These are phyloP conservation scores for Nicotiana noctiflora DNA, from an alignment of 257 asterid species.

Conservation along the genomic window DNA sequence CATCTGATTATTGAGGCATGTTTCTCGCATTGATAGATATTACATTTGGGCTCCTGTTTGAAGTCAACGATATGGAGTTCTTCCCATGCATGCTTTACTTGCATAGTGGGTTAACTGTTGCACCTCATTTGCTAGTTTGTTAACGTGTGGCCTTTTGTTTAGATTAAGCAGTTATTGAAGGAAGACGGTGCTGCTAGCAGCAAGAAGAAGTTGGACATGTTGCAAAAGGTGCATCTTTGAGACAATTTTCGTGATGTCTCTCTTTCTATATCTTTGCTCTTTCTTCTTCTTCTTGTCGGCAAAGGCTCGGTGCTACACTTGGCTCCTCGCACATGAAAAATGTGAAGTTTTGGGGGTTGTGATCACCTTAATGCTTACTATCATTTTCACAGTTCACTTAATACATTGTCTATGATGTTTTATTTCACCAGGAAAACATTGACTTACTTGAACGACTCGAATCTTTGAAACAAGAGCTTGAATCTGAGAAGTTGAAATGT, in stretches of 20 bases:
- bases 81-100: not conserved
- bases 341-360: not conserved
- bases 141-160: not conserved
- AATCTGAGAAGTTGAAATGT: conserved; percentile 65
- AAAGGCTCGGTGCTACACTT: not conserved
- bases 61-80: not conserved
- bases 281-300: not conserved
- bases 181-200: conserved; percentile 17
- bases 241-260: not conserved
- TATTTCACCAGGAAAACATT: conserved; percentile 56
- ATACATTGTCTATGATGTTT: not conserved
- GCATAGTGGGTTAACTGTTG: not conserved
- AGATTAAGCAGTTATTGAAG: conserved; percentile 42
- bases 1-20: not conserved
- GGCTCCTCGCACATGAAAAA: not conserved
- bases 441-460: conserved; percentile 71
- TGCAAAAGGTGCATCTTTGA: conserved; percentile 59
- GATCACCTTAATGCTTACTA: not conserved
- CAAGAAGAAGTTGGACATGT: conserved; percentile 43
- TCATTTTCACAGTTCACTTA: not conserved
- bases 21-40: not conserved
- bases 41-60: not conserved
- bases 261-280: not conserved
- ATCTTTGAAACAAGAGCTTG: conserved; percentile 80
- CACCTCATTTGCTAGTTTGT: not conserved